These are phyloP conservation scores for Cynara cardunculus DNA, from an alignment of 129 eudicot species.

Conservation along the genomic window DNA sequence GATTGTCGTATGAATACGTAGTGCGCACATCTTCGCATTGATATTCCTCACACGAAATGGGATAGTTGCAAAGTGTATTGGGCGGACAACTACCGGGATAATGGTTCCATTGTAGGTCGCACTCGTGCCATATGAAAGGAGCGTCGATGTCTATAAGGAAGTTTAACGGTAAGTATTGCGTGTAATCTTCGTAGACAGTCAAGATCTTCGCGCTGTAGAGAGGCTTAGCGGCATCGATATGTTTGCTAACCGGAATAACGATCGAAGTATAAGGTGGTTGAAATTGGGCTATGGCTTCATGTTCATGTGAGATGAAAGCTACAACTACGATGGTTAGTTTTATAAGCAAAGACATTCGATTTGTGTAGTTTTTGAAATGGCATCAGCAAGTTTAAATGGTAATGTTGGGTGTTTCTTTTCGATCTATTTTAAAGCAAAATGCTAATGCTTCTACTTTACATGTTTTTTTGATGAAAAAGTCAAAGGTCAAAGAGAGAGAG, in stretches of 20 bases:
- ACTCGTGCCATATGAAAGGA: not conserved
- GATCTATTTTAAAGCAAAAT: no score
- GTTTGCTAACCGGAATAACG: not conserved
- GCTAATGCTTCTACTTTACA: not conserved
- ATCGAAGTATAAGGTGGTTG: not conserved
- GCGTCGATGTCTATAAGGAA: not conserved
- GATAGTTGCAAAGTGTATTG: not conserved
- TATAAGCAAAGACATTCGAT: not conserved
- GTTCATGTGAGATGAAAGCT: not conserved
- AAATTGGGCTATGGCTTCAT: not conserved
- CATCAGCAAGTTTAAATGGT: not conserved
- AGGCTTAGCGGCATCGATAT: not conserved
- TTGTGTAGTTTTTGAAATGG: not conserved
- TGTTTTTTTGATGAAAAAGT: not conserved
- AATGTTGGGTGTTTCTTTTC: not conserved
- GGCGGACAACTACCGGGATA: not conserved
- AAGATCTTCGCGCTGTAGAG: not conserved
- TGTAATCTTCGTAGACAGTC: not conserved
- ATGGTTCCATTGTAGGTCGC: not conserved
- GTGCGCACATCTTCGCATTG: not conserved
- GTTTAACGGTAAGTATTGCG: not conserved
- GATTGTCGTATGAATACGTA: not conserved
- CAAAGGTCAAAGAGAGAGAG: not conserved
- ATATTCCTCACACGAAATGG: not conserved
- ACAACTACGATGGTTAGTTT: not conserved